phyloP scores from a whole-genome alignment of 805 yeast genomes.

The Wickerhamomyces silvicola region DNA sequence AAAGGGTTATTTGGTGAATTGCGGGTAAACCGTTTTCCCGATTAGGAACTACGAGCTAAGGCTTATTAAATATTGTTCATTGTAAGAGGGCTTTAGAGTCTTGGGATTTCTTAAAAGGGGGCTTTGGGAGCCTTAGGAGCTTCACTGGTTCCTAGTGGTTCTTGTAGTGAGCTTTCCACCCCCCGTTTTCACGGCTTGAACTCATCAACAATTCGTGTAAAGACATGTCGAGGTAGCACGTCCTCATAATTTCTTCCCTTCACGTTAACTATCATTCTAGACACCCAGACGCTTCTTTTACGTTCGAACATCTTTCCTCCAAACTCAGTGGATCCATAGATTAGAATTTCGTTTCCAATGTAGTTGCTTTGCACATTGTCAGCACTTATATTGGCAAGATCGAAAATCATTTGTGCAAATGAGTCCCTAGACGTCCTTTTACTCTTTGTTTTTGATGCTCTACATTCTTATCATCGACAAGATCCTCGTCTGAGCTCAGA shows the following conservation, averaged over 20 bases:
- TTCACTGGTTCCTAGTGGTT: too few relatives aligned
- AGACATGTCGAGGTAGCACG: constrained; percentile 26
- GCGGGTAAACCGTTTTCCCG: too few relatives aligned
- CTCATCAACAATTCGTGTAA: constrained; percentile 13
- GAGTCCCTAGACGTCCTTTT: constrained; percentile 76
- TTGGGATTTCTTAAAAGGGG: neutral
- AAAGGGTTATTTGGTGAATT: too few relatives aligned
- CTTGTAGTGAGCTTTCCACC: too few relatives aligned
- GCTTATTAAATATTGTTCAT: too few relatives aligned
- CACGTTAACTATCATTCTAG: constrained; percentile 38
- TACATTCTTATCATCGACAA: constrained; percentile 18
- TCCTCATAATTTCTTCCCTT: constrained; percentile 24
- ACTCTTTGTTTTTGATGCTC: constrained; percentile 34
- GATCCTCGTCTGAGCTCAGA: constrained; percentile 50
- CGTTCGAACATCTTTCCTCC: constrained; percentile 49
- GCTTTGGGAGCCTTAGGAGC: neutral
- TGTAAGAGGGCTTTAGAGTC: too few relatives aligned
- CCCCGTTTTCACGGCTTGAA: constrained; percentile 6
- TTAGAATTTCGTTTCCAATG: constrained; percentile 62
- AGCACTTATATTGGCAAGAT: constrained; percentile 50
- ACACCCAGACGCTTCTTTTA: constrained; percentile 48
- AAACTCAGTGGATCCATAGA: constrained; percentile 45
- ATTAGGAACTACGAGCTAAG: too few relatives aligned
- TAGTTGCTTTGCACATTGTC: constrained; percentile 24
- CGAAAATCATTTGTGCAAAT: constrained; percentile 77